phyloP scores from a whole-genome alignment of 371 early-diverging fungal species.

The Mortierella sp. region DNA sequence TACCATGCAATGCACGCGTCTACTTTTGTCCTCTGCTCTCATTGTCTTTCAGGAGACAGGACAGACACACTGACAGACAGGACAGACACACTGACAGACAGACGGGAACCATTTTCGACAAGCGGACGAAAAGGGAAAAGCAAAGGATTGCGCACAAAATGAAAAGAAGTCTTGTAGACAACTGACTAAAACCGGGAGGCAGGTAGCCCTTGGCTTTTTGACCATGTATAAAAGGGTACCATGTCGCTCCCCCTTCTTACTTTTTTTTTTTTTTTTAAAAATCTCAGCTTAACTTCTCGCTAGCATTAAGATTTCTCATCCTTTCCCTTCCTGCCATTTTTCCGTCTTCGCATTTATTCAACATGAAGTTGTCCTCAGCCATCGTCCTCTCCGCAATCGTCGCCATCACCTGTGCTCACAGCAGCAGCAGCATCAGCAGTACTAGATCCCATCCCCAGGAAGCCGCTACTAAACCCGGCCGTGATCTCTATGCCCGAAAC shows the following conservation, averaged over 20 bases:
- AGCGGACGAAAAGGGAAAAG: background rate
- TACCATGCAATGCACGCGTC: background rate
- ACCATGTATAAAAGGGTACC: background rate
- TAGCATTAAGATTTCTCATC: background rate
- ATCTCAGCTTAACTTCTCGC: background rate
- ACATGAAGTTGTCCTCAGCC: slow-evolving; percentile 2
- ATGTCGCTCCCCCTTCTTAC: background rate
- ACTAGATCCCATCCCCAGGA: background rate
- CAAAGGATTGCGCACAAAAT: background rate
- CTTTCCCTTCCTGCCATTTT: background rate
- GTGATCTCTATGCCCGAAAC: background rate
- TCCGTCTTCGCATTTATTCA: background rate
- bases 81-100: too few species aligned
- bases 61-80: too few species aligned
- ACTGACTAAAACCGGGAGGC: background rate
- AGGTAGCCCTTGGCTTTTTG: background rate
- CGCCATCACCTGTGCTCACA: slow-evolving; percentile 5
- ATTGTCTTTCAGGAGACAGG: background rate
- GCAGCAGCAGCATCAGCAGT: background rate
- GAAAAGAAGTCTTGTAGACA: background rate
- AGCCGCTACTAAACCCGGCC: background rate
- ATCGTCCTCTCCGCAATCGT: slow-evolving; percentile 8
- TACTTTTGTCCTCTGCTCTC: background rate
- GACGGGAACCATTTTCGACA: background rate
- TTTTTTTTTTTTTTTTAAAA: background rate